phyloP scores from a whole-genome alignment of 1,284 basidiomycete species.

The Ganoderma boninense region DNA sequence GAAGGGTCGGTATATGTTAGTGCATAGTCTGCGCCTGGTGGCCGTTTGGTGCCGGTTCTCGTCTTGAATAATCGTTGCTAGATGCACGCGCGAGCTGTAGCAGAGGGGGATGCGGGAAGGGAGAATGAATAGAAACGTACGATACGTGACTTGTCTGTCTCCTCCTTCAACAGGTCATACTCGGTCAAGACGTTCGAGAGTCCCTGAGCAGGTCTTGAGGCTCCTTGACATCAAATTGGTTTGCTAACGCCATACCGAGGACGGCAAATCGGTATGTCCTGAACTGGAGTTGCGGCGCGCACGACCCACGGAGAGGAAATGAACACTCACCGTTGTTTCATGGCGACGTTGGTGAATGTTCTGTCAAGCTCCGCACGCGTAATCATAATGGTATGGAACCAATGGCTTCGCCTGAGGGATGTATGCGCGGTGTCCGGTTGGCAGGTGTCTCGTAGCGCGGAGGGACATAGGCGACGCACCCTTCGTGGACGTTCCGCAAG shows the following conservation, averaged over 20 bases:
- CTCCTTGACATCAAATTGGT: conserved; percentile 80
- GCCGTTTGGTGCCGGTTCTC: conserved; percentile 56
- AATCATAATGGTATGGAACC: conserved; percentile 89
- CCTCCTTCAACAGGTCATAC: conserved; percentile 76
- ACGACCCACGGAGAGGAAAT: background rate
- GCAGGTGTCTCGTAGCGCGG: background rate
- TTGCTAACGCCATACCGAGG: conserved; percentile 86
- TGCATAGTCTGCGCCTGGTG: conserved; percentile 66
- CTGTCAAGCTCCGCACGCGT: conserved; percentile 76
- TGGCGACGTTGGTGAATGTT: conserved; percentile 75
- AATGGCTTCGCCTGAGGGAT: conserved; percentile 71
- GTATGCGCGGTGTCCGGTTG: conserved; percentile 13
- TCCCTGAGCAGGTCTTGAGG: conserved; percentile 81
- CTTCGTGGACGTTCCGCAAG: conserved; percentile 84
- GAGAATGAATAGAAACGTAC: conserved; percentile 46
- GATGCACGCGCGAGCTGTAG: conserved; percentile 6
- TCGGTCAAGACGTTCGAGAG: conserved; percentile 77
- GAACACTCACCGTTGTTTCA: conserved; percentile 75
- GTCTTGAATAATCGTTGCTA: conserved; percentile 66
- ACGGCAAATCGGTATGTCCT: conserved; percentile 84
- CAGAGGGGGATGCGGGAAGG: background rate
- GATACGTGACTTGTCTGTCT: conserved; percentile 82
- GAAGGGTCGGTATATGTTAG: conserved; percentile 67
- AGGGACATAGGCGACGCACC: conserved; percentile 55
- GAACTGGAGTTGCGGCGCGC: conserved; percentile 17